These are phyloP conservation scores for Fusarium odoratissimum DNA, from an alignment of 2,329 filamentous ascomycete species.

Conservation along the genomic window DNA sequence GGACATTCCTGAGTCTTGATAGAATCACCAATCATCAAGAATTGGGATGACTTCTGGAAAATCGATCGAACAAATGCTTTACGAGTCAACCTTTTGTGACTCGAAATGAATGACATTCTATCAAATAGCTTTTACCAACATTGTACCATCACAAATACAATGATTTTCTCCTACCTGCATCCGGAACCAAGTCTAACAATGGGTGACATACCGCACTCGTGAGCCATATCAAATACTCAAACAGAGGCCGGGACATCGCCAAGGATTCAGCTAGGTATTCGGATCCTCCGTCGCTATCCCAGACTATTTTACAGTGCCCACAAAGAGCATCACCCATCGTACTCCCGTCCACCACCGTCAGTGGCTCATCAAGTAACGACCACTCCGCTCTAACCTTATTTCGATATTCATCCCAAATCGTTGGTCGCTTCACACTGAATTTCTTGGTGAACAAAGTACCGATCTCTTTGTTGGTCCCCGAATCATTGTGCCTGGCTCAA, in stretches of 20 bases:
- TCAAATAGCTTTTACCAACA: background rate
- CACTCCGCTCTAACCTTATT: slow-evolving; percentile 30
- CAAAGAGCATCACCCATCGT: background rate
- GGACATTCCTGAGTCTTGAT: background rate
- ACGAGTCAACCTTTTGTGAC: background rate
- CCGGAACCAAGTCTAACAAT: background rate
- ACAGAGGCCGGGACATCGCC: background rate
- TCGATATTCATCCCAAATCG: background rate
- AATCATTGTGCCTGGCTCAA: background rate
- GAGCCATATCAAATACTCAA: background rate
- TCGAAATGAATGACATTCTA: background rate
- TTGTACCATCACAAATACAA: background rate
- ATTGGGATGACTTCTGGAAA: background rate
- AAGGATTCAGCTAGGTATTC: slow-evolving; percentile 3
- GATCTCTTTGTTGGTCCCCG: background rate
- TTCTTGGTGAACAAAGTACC: background rate
- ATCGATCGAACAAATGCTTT: background rate
- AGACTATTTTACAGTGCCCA: background rate
- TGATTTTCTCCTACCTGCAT: background rate
- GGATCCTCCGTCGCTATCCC: slow-evolving; percentile 6
- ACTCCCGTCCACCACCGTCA: slow-evolving; percentile 11
- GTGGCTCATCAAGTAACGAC: slow-evolving; percentile 5
- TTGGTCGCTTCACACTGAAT: background rate
- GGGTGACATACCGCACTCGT: background rate
- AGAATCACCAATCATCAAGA: background rate